Evolutionary conservation across 2,329 filamentous ascomycete species (phyloP).

Genomic region (Colletotrichum costaricense): DNA sequence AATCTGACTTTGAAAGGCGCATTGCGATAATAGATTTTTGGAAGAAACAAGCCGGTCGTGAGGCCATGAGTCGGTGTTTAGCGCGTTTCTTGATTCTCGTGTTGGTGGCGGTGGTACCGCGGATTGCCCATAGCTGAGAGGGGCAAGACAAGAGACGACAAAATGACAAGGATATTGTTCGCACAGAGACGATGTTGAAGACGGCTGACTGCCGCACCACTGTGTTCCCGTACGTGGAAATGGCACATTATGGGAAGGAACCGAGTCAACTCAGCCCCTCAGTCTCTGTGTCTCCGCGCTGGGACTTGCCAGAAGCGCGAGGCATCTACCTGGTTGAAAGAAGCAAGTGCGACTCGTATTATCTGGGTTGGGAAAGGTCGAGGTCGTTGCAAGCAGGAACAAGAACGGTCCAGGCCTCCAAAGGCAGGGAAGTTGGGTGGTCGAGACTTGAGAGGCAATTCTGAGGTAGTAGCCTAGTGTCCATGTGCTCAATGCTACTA

Average conservation of each 20-base stretch:
- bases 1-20: not conserved
- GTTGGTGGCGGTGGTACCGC: conserved; percentile 12
- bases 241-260: not conserved
- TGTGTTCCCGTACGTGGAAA: not conserved
- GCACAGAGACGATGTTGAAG: not conserved
- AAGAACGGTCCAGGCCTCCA: not conserved
- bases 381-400: not conserved
- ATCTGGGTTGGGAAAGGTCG: not conserved
- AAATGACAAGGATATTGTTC: not conserved
- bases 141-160: conserved; percentile 11
- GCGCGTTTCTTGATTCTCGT: conserved; percentile 26
- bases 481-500: not conserved
- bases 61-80: conserved; percentile 24
- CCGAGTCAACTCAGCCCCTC: not conserved
- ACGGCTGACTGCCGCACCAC: not conserved
- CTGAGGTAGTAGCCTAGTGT: not conserved
- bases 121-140: conserved; percentile 11
- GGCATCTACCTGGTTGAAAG: not conserved
- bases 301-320: not conserved
- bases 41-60: conserved; percentile 11
- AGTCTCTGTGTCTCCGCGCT: not conserved
- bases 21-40: conserved; percentile 11
- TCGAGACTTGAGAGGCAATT: not conserved
- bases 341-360: not conserved
- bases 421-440: not conserved